phyloP scores from a whole-genome alignment of 1,139 yeast genomes.

The Saccharomycopsis hybrid region DNA sequence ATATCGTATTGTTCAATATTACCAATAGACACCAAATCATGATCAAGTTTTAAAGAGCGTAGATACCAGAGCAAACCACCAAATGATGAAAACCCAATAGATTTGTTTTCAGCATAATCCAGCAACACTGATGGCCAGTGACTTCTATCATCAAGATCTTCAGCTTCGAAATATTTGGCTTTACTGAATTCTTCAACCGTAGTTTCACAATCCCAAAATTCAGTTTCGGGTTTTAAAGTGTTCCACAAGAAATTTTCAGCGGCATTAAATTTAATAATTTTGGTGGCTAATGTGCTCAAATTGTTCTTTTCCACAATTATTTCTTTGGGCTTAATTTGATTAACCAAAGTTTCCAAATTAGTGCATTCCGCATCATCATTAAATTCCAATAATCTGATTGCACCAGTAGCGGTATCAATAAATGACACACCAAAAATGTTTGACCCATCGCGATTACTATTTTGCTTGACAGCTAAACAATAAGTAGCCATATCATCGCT shows the following conservation, averaged over 20 bases:
- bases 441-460: slow-evolving; percentile 29
- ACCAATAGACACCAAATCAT: slow-evolving; percentile 68
- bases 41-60: slow-evolving; percentile 68
- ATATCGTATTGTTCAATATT: slow-evolving; percentile 67
- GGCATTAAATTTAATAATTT: slow-evolving; percentile 68
- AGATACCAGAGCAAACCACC: slow-evolving; percentile 86
- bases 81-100: slow-evolving; percentile 69
- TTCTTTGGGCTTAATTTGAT: slow-evolving; percentile 88
- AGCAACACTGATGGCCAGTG: slow-evolving; percentile 58
- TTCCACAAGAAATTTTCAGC: slow-evolving; percentile 81
- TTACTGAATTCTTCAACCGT: slow-evolving; percentile 63
- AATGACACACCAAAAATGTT: slow-evolving; percentile 75
- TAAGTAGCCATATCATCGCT: slow-evolving; percentile 87
- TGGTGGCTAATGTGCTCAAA: slow-evolving; percentile 59
- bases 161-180: slow-evolving; percentile 58
- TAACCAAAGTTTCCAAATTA: slow-evolving; percentile 78
- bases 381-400: slow-evolving; percentile 62
- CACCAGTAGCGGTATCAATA: slow-evolving; percentile 92
- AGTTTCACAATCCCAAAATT: slow-evolving; percentile 81
- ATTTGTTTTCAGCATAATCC: slow-evolving; percentile 42
- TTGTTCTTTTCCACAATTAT: slow-evolving; percentile 71
- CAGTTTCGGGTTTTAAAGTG: slow-evolving; percentile 60
- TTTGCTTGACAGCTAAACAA: slow-evolving; percentile 77
- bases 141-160: slow-evolving; percentile 56
- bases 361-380: slow-evolving; percentile 81